These are phyloP conservation scores for Sonneratia alba DNA, from an alignment of 345 rosid genomes.

Conservation along the genomic window DNA sequence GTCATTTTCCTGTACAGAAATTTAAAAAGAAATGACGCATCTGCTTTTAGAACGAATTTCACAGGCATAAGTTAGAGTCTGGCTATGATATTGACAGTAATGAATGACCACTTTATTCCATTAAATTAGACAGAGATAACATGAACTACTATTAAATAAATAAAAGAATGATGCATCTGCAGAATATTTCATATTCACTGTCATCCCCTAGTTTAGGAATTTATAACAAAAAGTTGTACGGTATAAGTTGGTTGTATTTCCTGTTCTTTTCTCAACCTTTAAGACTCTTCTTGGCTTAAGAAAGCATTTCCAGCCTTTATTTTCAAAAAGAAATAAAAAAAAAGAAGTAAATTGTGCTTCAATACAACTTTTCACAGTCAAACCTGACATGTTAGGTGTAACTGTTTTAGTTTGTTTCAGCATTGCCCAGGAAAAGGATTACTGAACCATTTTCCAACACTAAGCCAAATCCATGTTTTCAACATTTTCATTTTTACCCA, in stretches of 20 bases:
- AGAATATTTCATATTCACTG: background rate
- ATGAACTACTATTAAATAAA: background rate
- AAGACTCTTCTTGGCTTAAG: background rate
- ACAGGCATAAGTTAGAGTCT: background rate
- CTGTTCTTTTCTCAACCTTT: background rate
- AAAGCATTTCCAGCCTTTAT: background rate
- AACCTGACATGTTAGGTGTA: background rate
- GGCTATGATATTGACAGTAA: background rate
- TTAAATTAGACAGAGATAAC: background rate
- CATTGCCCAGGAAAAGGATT: too few species aligned
- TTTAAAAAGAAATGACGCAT: background rate
- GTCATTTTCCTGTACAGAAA: background rate
- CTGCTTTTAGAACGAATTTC: background rate
- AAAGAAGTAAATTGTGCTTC: background rate
- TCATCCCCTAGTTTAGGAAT: background rate
- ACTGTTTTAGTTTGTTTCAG: background rate
- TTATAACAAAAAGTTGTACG: background rate
- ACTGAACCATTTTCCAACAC: background rate
- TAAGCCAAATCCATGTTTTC: background rate
- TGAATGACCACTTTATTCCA: background rate
- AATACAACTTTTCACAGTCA: background rate
- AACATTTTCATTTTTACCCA: background rate
- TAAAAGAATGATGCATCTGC: background rate
- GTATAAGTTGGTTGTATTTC: background rate
- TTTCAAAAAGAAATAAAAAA: background rate